A percentile compares a stretch with the other conserved stretches of the same genome.
phyloP scores from a whole-genome alignment of 257 asterid species.

The Galeopsis tetrahit region DNA sequence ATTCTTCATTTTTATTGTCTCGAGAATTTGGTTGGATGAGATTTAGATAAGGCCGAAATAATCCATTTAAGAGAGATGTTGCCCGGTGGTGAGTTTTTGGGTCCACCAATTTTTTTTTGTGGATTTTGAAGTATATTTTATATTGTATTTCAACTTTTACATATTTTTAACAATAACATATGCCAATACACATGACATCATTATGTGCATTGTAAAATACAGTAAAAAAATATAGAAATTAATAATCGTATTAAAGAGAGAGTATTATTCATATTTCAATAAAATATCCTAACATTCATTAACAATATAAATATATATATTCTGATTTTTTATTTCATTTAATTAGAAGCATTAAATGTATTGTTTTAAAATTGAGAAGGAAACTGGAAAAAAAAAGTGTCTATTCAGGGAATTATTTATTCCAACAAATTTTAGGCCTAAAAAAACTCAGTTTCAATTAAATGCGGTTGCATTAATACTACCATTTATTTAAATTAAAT shows the following conservation, averaged over 20 bases:
- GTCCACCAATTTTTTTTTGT: conserved; percentile 39
- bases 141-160: background rate
- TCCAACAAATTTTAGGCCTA: background rate
- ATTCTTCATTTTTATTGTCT: background rate
- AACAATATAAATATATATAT: background rate
- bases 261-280: too few relatives aligned
- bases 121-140: background rate
- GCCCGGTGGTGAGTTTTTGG: conserved; percentile 38
- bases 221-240: too few relatives aligned
- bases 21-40: conserved; percentile 59
- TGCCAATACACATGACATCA: too few relatives aligned
- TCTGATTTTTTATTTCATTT: too few relatives aligned
- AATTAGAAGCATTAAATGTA: background rate
- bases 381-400: background rate
- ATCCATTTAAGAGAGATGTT: conserved; percentile 42
- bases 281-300: too few relatives aligned
- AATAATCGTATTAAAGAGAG: too few relatives aligned
- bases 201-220: too few relatives aligned
- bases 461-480: too few relatives aligned
- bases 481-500: background rate
- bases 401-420: background rate
- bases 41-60: conserved; percentile 51
- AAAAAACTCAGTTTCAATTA: too few relatives aligned
- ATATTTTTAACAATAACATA: too few relatives aligned
- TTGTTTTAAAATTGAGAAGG: background rate